Base-by-base conservation (phyloP, 306 rosid species). In the Albizia julibrissin region DNA sequence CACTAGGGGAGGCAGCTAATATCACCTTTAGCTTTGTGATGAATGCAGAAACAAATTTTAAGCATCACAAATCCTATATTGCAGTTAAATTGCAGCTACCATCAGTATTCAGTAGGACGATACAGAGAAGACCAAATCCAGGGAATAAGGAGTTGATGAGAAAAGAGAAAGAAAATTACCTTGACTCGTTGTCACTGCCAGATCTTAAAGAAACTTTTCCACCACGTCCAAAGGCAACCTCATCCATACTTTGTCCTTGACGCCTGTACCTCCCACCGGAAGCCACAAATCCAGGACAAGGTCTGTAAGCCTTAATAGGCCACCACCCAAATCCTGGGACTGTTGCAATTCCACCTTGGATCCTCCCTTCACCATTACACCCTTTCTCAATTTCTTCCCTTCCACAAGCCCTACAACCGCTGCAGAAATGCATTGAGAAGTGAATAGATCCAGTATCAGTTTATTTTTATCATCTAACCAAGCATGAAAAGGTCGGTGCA, bases 301-400 rank as follows among this genome's bases (percentile, higher is more conserved):
- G 99, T 77, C 97, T 88, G 82, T 92, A 95, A 77, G 99, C 99
- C 87, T 92, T 95, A 29, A 93, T 95, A 5, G 99, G 99, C 99
- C 99, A 95, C 99, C 99, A 95, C 2, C 98, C 99, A 87, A 95
- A 95, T 69, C 99, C 98, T 0, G 98, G 99, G 1, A 95, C 61
- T 4, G 97, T 92, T 37, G 98, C 99, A 77, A 95, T 95, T 44
- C 99, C 99, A 54, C 99, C 99, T 52, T 95, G 99, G 65, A 95
- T 87, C 69, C 98, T 95, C 87, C 99, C 99, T 81, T 93, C 92
- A 14, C 96, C 98, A 74, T 95, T 93, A 89, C 99, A 95, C 34
- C 97, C 98, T 87, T 50, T 90, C 90, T 95, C 98, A 3, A 91
- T 80, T 78, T 89, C 96, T 84, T 89, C 89, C 76, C 84, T 91